Evolutionary conservation across 2,329 filamentous ascomycete species (phyloP).

Genomic region (Pseudogymnoascus pannorum): DNA sequence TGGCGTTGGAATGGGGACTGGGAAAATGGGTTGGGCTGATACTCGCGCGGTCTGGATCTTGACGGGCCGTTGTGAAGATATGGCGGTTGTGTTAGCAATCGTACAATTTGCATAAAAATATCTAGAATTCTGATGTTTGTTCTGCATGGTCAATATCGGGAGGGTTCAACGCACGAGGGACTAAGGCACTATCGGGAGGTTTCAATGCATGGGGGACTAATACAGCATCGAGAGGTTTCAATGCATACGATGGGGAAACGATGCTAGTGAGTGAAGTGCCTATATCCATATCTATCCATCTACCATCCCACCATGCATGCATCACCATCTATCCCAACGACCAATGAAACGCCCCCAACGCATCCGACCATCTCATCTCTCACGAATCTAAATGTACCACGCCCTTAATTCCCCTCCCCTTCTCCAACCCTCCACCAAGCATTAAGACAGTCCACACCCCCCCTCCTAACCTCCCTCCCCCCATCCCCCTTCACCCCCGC

Average conservation of each 20-base stretch:
- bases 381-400: no score
- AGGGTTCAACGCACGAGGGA: no score
- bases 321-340: slow-evolving; percentile 4
- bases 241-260: no score
- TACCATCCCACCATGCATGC: background rate
- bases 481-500: slow-evolving; percentile 23
- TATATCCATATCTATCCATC: background rate
- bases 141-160: no score
- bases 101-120: background rate
- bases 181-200: no score
- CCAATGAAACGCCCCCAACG: background rate
- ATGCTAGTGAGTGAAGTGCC: background rate
- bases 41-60: background rate
- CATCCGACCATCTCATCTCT: background rate
- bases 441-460: slow-evolving; percentile 21
- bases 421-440: slow-evolving; percentile 21
- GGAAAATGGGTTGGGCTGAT: background rate
- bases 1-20: no score
- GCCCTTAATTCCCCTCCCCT: background rate
- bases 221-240: no score
- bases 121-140: background rate
- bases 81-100: background rate
- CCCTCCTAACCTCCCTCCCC: slow-evolving; percentile 20
- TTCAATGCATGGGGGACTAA: no score
- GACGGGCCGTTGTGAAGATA: background rate